Base-by-base conservation (phyloP, 2,329 filamentous ascomycete genomes). In the Claviceps spartinae region DNA sequence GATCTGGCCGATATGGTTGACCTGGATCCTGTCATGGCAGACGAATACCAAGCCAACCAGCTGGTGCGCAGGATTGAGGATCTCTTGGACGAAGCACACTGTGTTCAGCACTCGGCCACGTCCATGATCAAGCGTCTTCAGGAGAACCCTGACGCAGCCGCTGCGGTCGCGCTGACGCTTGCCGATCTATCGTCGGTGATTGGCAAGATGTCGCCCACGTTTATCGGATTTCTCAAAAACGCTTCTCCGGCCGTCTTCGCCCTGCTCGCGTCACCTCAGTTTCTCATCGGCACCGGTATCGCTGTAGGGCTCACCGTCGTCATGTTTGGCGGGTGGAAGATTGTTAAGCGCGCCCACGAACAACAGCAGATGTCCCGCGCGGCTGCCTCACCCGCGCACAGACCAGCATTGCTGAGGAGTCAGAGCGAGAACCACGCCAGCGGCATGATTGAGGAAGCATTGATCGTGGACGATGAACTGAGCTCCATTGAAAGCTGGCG, bases 301-400 rank as follows among this genome's bases (percentile, higher is more conserved):
- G 88, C 86, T 0, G 82, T 95, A 0, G 93, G 93, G 14, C 83
- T 95, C n/a, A 97, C 93, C 0, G 83, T 97, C 8, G 88, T 98
- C 61, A 90, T 93, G 65, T 88, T 98, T 54, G 93, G 93, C 51
- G 91, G 93, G 5, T 97, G 88, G 78, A 97, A 95, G 71, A 96
- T 98, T 65, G 83, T 98, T 69, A 94, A 96, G 75, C 84, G 82
- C 60, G 87, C 97, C 58, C 67, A 69, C 54, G 75, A 76, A 51
- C 64, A 63, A n/a, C 64, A 66, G 20, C 64, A 66, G 51, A 57
- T 59, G 1, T 60, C 63, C 1, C 54, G 61, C 2, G 61, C 63
- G 46, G 65, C 65, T 1, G 61, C 63, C 47, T 65, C 58, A 3
- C 58, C 58, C 55, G 52, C 20, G 26, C 26, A 61, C 9, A 60